Conservation (phyloP, 495 filamentous ascomycete species). For the Oidiodendron maius region DNA sequence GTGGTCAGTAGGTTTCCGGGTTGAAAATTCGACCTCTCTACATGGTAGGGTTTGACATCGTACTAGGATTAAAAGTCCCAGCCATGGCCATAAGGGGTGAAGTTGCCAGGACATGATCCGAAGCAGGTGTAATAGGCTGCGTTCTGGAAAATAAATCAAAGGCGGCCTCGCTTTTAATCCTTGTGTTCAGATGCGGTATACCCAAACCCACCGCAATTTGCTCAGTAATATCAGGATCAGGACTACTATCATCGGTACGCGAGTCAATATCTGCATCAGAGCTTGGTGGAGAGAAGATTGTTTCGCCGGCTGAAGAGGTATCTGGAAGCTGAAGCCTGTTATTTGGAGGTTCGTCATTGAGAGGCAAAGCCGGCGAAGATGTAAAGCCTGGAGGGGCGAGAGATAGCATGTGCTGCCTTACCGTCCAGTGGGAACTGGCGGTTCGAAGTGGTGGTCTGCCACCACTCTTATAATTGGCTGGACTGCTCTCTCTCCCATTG, state of each 20-base stretch:
- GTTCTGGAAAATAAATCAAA: slow-evolving; percentile 19
- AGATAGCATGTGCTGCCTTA: neutral
- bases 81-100: slow-evolving; percentile 1
- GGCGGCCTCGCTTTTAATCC: neutral
- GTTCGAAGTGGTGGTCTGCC: slow-evolving; percentile 16
- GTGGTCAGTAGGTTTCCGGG: too few species aligned
- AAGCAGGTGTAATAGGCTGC: slow-evolving; percentile 14
- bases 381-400: neutral
- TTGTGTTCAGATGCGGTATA: neutral
- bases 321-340: slow-evolving; percentile 9
- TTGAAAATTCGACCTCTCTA: too few species aligned
- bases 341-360: neutral
- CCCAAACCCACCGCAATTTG: neutral
- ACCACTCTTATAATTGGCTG: slow-evolving; percentile 1
- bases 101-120: slow-evolving; percentile 18
- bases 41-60: neutral
- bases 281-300: slow-evolving; percentile 10
- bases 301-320: slow-evolving; percentile 18
- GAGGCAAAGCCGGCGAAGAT: slow-evolving; percentile 1
- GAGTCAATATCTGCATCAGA: slow-evolving; percentile 24
- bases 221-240: slow-evolving; percentile 12
- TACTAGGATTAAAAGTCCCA: neutral
- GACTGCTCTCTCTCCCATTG: slow-evolving; percentile 7
- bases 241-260: slow-evolving; percentile 22
- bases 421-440: slow-evolving; percentile 8